Conservation (phyloP, 169 alveolate genomes). For the Perkinsus marinus region DNA sequence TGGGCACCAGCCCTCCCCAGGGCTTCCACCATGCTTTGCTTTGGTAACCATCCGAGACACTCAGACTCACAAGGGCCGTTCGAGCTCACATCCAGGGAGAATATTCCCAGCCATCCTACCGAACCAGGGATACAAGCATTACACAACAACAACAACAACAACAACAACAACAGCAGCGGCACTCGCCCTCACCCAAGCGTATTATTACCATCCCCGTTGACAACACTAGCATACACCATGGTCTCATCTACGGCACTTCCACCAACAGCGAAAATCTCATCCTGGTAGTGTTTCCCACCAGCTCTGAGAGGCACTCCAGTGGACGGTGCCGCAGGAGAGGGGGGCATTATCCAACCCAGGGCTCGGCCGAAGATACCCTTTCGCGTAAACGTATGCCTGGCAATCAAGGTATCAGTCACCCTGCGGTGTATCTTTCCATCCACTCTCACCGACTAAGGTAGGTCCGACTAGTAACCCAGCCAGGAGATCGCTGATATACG, state of each 20-base stretch:
- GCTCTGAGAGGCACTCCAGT: not conserved
- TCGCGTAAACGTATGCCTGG: not conserved
- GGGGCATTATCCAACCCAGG: not conserved
- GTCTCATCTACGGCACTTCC: not conserved
- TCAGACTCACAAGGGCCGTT: not conserved
- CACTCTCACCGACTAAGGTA: not conserved
- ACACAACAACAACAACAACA: too few species aligned
- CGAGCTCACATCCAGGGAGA: not conserved
- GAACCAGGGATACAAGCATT: too few species aligned
- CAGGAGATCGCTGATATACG: not conserved
- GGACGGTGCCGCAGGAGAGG: not conserved
- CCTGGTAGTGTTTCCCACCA: not conserved
- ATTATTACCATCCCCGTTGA: not conserved
- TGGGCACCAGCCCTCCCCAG: not conserved
- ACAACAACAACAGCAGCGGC: not conserved
- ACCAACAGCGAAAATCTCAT: not conserved
- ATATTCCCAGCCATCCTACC: not conserved
- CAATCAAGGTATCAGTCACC: not conserved
- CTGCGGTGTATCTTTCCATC: not conserved
- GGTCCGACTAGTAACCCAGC: not conserved
- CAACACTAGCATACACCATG: not conserved
- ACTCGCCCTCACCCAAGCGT: not conserved
- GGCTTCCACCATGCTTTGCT: not conserved
- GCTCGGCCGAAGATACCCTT: not conserved
- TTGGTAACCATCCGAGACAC: not conserved